A percentile compares a stretch with the other conserved stretches of the same genome.
These are phyloP conservation scores for Zhuliangozyma parablackwelliae DNA, from an alignment of 1,139 yeast species.

Conservation along the genomic window DNA sequence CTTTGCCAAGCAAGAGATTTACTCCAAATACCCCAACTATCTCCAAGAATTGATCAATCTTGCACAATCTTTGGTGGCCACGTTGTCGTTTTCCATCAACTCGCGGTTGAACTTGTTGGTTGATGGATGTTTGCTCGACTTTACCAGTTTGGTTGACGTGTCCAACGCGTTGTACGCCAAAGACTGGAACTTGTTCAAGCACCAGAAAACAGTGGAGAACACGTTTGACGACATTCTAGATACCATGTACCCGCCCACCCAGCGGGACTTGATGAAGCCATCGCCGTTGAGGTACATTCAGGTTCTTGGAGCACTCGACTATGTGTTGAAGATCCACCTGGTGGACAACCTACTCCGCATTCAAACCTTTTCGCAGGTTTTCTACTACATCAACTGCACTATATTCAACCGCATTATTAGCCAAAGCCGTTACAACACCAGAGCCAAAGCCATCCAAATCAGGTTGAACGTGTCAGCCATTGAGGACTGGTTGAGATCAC, in stretches of 20 bases:
- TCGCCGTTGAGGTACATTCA: conserved; percentile 85
- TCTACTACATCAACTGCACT: conserved; percentile 71
- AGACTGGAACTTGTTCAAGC: conserved; percentile 73
- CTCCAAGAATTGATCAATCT: conserved; percentile 59
- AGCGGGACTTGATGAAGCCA: conserved; percentile 63
- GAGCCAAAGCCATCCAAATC: conserved; percentile 86
- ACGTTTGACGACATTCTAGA: conserved; percentile 66
- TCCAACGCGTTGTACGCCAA: conserved; percentile 58
- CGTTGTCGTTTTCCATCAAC: conserved; percentile 62
- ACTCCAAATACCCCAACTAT: conserved; percentile 49
- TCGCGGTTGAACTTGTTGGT: conserved; percentile 52
- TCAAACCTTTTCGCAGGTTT: conserved; percentile 73
- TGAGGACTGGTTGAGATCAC: conserved; percentile 90
- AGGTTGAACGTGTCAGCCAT: conserved; percentile 78
- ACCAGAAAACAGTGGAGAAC: conserved; percentile 34
- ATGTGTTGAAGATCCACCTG: conserved; percentile 77
- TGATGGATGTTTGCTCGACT: conserved; percentile 61
- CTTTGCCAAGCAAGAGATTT: conserved; percentile 52
- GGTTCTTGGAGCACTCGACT: conserved; percentile 81
- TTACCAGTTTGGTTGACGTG: conserved; percentile 63
- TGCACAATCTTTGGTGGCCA: conserved; percentile 57
- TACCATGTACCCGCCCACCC: conserved; percentile 70
- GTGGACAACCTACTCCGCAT: conserved; percentile 72
- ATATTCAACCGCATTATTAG: conserved; percentile 71
- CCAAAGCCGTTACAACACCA: conserved; percentile 63